phyloP scores from a whole-genome alignment of 768 basidiomycete genomes.

The Crepidotus variabilis region DNA sequence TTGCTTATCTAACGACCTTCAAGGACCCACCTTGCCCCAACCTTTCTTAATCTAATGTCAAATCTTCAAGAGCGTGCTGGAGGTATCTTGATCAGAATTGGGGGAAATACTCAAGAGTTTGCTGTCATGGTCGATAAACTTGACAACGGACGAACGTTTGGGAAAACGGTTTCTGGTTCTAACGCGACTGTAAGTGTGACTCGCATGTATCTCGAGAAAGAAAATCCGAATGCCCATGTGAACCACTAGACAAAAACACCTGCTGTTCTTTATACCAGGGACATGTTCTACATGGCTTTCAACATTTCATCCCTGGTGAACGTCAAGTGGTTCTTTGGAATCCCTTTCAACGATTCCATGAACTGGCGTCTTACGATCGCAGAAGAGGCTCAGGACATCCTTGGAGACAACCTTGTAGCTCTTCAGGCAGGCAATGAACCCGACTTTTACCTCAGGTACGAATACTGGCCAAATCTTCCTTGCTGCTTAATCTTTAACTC shows the following conservation, averaged over 20 bases:
- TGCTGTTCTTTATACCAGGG: conserved; percentile 57
- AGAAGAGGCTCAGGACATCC: conserved; percentile 57
- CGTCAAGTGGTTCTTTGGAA: conserved; percentile 62
- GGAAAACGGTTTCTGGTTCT: conserved; percentile 37
- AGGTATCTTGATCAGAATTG: conserved; percentile 60
- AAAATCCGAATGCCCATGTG: not conserved
- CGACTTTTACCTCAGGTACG: conserved; percentile 44
- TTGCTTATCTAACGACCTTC: not conserved
- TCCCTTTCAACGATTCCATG: conserved; percentile 67
- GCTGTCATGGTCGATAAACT: conserved; percentile 49
- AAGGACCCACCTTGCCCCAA: conserved; percentile 44
- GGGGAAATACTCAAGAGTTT: conserved; percentile 79
- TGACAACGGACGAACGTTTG: conserved; percentile 42
- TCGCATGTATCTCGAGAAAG: not conserved
- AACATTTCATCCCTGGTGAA: conserved; percentile 60
- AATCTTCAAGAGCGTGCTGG: conserved; percentile 68
- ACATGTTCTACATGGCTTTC: conserved; percentile 62
- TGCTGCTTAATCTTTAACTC: conserved; percentile 12
- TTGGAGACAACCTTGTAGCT: conserved; percentile 65
- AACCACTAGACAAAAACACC: conserved; percentile 59
- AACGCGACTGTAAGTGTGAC: conserved; percentile 35
- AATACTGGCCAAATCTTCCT: conserved; percentile 39
- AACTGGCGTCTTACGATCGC: conserved; percentile 55
- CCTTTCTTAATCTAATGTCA: conserved; percentile 80
- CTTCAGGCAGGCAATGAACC: conserved; percentile 74